Conservation (phyloP, 2,329 filamentous ascomycete genomes). For the Rutstroemia sp. region DNA sequence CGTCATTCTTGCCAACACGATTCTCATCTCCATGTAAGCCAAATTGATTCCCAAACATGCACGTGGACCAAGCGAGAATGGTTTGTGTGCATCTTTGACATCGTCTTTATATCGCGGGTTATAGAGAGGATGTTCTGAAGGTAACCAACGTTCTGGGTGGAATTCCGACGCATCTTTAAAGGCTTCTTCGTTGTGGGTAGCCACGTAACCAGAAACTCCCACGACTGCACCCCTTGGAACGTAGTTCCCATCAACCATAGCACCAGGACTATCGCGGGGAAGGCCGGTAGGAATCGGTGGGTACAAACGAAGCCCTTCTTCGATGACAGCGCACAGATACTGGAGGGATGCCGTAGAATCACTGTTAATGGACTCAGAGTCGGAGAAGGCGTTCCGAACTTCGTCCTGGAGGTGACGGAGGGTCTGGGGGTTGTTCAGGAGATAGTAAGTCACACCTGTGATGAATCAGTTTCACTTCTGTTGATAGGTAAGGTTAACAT, state of each 20-base stretch:
- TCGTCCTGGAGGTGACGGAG: background rate
- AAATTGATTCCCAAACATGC: conserved; percentile 1
- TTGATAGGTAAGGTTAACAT: background rate
- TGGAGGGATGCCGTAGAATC: background rate
- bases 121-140: background rate
- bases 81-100: conserved; percentile 1
- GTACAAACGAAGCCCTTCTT: conserved; percentile 9
- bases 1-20: conserved; percentile 1
- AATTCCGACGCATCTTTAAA: background rate
- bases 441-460: background rate
- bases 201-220: background rate
- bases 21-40: conserved; percentile 5
- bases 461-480: background rate
- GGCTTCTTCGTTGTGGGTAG: background rate
- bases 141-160: conserved; percentile 5
- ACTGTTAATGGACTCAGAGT: background rate
- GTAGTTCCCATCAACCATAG: background rate
- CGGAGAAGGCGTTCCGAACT: background rate
- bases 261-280: conserved; percentile 1
- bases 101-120: background rate
- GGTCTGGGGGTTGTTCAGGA: background rate
- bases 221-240: background rate
- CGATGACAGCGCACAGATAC: conserved; percentile 5
- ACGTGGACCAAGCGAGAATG: background rate
- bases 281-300: conserved; percentile 1